Evolutionary conservation across 805 yeast species (phyloP), one percentile per base, ranked within the genome.

Genomic region (Teunomyces cretensis): DNA sequence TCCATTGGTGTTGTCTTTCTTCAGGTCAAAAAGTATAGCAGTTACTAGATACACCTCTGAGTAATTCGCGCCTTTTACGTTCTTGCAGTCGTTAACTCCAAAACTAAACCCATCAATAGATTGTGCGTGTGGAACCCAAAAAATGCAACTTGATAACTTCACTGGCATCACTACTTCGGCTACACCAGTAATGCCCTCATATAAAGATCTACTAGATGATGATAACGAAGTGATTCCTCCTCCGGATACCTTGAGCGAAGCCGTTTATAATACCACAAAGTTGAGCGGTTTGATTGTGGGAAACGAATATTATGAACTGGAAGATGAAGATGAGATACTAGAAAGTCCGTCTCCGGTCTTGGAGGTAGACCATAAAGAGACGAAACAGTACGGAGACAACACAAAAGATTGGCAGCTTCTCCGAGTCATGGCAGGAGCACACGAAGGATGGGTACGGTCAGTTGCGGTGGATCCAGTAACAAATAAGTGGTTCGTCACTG

Each of bases 391-490:
- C 4, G 46, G 39, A 12, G 42, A 16, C 22, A 33, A 30, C 3
- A 33, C 27, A n/a, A 9, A 37, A 15, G 30, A 50, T 14, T 89
- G 96, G 96, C 79, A 80, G 53, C 72, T 88, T 5, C 74, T 72
- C 58, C 73, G 85, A 45, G 89, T 92, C 2, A 74, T 92, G 0
- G 81, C 87, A 1, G 74, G 74, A 2, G 98, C 98, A 2, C 99
- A 94, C 61, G 75, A 79, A 32, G 99, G 99, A 0, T 91, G 97
- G 91, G 89, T 94, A 1, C 75, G 96, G 38, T 76, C 88, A n/a
- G 69, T 90, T 2, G 75, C 84, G 6, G 78, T 87, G 14, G 98
- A 94, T 48, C 96, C 96, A 0, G 62, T 70, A 9, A 85, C 85
- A 27, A 90, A 90, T 61, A 79, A 83, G 52, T 94, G 94, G 88